phyloP scores from a whole-genome alignment of 2,329 filamentous ascomycete species.

The Macrophomina tecta region DNA sequence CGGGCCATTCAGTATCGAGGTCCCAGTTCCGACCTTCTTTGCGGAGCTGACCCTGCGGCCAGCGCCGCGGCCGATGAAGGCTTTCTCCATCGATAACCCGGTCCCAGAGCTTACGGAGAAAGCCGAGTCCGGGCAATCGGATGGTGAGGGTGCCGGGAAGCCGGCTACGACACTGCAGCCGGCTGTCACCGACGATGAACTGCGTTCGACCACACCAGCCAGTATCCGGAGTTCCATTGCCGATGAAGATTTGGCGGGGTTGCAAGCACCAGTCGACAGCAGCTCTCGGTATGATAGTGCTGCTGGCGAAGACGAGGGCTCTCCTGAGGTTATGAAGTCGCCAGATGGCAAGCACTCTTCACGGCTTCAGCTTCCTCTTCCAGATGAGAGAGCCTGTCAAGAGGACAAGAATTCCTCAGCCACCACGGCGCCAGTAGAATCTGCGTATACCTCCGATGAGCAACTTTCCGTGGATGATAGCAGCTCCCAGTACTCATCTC shows the following conservation, averaged over 20 bases:
- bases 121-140: no score
- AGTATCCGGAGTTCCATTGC: no score
- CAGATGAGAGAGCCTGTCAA: neutral
- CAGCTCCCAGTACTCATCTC: neutral
- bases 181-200: neutral
- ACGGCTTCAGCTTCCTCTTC: neutral
- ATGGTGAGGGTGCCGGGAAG: no score
- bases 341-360: neutral
- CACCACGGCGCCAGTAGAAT: neutral
- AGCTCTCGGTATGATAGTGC: neutral
- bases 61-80: neutral
- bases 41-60: slow-evolving; percentile 1
- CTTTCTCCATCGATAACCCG: neutral
- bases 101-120: neutral
- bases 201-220: neutral
- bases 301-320: neutral
- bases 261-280: neutral
- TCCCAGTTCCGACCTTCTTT: neutral
- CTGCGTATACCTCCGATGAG: neutral
- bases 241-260: neutral
- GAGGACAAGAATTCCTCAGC: neutral
- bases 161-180: neutral
- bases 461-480: neutral
- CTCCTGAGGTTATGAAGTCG: neutral
- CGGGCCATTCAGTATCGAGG: neutral